Conservation (phyloP, 164 flowering plant species). For the Vitis labrusca region DNA sequence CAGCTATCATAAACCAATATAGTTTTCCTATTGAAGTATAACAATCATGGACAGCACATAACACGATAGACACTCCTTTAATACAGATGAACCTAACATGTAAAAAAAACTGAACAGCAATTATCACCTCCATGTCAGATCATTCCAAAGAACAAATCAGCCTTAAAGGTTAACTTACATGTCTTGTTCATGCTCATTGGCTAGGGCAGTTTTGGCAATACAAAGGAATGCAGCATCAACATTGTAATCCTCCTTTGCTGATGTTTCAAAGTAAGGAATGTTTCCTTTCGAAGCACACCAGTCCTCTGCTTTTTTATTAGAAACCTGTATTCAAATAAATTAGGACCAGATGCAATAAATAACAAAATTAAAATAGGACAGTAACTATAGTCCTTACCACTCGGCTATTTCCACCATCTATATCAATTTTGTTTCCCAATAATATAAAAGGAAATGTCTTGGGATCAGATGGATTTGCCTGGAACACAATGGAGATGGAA, state of each 20-base stretch:
- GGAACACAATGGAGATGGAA: slow-evolving; percentile 16
- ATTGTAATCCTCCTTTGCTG: slow-evolving; percentile 90
- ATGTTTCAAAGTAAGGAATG: slow-evolving; percentile 94
- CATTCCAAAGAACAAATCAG: background rate
- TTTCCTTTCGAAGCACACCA: slow-evolving; percentile 94
- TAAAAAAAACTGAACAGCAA: background rate
- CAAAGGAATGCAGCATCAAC: slow-evolving; percentile 84
- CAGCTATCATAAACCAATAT: too few relatives aligned
- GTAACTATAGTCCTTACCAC: slow-evolving; percentile 55
- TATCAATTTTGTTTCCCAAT: slow-evolving; percentile 90
- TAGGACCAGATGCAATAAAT: slow-evolving; percentile 2
- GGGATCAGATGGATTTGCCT: slow-evolving; percentile 87
- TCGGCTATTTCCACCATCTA: slow-evolving; percentile 95
- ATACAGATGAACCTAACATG: background rate
- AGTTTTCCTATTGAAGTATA: too few relatives aligned
- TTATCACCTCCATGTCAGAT: background rate
- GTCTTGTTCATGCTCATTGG: slow-evolving; percentile 76
- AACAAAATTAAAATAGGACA: background rate
- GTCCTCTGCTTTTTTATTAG: slow-evolving; percentile 92
- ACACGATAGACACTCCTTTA: too few relatives aligned
- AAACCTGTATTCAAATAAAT: slow-evolving; percentile 51
- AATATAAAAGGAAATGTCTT: slow-evolving; percentile 80
- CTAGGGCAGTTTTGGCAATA: slow-evolving; percentile 81
- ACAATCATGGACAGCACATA: too few relatives aligned
- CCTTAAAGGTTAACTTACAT: slow-evolving; percentile 59